Conservation (phyloP, 2,329 filamentous ascomycete species). For the Penicillium expansum region DNA sequence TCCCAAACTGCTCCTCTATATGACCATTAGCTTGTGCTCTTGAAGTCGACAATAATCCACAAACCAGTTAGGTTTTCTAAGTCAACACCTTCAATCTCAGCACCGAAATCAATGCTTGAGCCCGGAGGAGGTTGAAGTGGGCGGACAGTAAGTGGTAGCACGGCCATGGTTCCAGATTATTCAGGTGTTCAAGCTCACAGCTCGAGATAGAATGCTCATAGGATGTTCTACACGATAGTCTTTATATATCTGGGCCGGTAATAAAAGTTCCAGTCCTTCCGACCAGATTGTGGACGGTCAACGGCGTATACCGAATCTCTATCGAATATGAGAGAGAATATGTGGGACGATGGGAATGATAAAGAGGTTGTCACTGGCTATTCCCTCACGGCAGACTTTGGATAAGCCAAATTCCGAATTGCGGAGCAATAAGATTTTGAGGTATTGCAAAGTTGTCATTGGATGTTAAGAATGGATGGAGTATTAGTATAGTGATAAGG, state of each 20-base stretch:
- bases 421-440: background rate
- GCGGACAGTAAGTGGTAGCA: slow-evolving; percentile 19
- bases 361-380: background rate
- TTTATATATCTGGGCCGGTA: background rate
- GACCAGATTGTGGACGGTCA: slow-evolving; percentile 3
- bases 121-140: slow-evolving; percentile 26
- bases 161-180: slow-evolving; percentile 8
- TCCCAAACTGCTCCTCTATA: slow-evolving; percentile 61
- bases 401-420: background rate
- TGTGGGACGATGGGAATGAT: background rate
- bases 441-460: background rate
- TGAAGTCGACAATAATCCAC: slow-evolving; percentile 17
- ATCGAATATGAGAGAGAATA: slow-evolving; percentile 1
- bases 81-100: slow-evolving; percentile 56
- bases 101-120: slow-evolving; percentile 58
- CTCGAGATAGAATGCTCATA: background rate
- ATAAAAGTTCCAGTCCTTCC: background rate
- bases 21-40: slow-evolving; percentile 6
- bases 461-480: background rate
- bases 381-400: background rate
- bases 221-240: background rate
- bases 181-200: background rate
- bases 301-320: slow-evolving; percentile 11
- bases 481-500: slow-evolving; percentile 3
- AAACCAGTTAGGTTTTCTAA: slow-evolving; percentile 63